Evolutionary conservation across 2,329 filamentous ascomycete species (phyloP), one percentile per base, ranked within the genome.

Genomic region (Colletotrichum camelliae): DNA sequence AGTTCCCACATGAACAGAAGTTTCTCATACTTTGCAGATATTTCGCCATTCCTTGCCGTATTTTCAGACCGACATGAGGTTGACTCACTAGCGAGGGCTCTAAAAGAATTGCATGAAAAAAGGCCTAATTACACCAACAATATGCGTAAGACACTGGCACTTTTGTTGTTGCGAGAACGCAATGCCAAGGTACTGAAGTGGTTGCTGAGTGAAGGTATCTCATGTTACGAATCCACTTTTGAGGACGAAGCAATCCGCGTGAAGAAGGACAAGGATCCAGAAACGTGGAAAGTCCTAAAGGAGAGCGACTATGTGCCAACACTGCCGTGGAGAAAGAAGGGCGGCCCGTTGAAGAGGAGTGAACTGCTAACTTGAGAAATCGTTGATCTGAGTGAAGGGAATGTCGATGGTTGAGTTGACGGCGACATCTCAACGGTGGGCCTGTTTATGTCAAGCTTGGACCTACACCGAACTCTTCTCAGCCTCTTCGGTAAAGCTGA

Each of bases 401-500:
- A 48, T 7, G 43, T 7, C 5, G 5, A 48, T 4, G 12, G n/a
- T 0, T 48, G n/a, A 48, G 43, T 21, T 6, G 10, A 48, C 12
- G 2, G 43, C n/a, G 13, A 48, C 7, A 13, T 13, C 12, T 52
- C 5, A 7, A 13, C 6, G 6, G 12, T 24, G n/a, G n/a, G 4
- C 0, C 10, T 13, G 2, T 48, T 7, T n/a, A 48, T 7, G 13
- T 1, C 43, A n/a, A 52, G 43, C 43, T 21, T 21, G 2, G 43
- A 52, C 12, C 10, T 4, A 4, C n/a, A 13, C n/a, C 21, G 12
- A 15, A 12, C 13, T 48, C n/a, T 12, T 43, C 43, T 21, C 21
- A 10, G 43, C n/a, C 3, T 21, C 10, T 1, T 1, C 4, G 13
- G n/a, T n/a, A 48, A 21, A 3, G 5, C 2, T 12, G 2, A 13